phyloP scores from a whole-genome alignment of 768 basidiomycete species.

The Zangia roseola region DNA sequence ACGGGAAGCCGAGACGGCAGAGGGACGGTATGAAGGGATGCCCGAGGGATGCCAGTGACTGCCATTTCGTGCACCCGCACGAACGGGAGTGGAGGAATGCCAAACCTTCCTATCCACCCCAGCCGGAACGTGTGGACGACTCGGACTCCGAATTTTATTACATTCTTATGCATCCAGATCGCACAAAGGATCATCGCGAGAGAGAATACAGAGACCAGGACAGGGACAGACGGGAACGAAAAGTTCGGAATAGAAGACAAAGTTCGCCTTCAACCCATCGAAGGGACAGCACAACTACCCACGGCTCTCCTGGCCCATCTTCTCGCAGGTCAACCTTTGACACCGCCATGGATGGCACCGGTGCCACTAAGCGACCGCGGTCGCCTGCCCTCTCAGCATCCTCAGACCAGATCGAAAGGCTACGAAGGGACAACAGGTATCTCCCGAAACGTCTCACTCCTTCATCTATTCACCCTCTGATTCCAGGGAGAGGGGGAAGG shows the following conservation, averaged over 20 bases:
- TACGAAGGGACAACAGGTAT: conserved; percentile 16
- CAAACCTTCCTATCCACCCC: conserved; percentile 25
- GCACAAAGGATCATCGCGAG: conserved; percentile 4
- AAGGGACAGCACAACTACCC: conserved; percentile 13
- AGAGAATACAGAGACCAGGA: background rate
- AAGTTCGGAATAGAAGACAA: conserved; percentile 5
- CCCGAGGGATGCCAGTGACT: conserved; percentile 16
- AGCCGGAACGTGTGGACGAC: conserved; percentile 17
- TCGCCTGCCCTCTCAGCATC: conserved; percentile 26
- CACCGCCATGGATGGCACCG: conserved; percentile 2
- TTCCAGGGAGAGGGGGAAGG: conserved; percentile 12
- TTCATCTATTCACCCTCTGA: conserved; percentile 5
- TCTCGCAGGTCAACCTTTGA: conserved; percentile 17
- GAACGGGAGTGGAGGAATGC: conserved; percentile 35
- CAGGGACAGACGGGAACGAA: background rate
- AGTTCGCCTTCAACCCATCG: conserved; percentile 10
- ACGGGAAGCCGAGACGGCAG: conserved; percentile 23
- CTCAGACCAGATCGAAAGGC: conserved; percentile 28
- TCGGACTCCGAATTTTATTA: conserved; percentile 24
- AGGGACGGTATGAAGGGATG: conserved; percentile 25
- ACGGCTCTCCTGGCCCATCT: conserved; percentile 11
- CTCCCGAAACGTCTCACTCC: background rate
- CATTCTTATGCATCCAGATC: conserved; percentile 9
- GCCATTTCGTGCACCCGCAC: conserved; percentile 32
- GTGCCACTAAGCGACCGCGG: conserved; percentile 10